Conservation (phyloP, 169 alveolate species). For the Perkinsus marinus region DNA sequence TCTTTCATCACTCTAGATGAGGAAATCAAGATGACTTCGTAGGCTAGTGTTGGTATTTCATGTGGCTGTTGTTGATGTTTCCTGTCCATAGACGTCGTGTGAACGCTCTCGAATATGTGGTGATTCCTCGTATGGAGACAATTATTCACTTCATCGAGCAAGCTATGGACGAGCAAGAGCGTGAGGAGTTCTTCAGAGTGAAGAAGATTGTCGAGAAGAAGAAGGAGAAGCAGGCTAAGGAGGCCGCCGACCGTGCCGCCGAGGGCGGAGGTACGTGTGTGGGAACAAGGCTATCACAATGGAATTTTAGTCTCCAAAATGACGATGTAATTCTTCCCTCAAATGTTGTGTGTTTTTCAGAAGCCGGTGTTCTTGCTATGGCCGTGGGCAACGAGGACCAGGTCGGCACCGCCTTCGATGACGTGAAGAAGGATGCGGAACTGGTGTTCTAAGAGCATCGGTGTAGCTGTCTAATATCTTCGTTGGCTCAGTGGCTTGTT, state of each 20-base stretch:
- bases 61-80: background rate
- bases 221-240: background rate
- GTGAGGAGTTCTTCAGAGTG: conserved; percentile 76
- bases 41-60: background rate
- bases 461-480: background rate
- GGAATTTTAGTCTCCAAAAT: too few relatives aligned
- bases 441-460: background rate
- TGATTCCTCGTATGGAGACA: conserved; percentile 66
- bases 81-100: conserved; percentile 73
- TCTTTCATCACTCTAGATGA: conserved; percentile 78
- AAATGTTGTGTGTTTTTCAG: too few relatives aligned
- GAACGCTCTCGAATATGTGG: conserved; percentile 77
- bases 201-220: conserved; percentile 17
- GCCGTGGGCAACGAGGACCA: background rate
- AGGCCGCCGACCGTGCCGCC: background rate
- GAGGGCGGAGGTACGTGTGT: background rate
- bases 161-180: conserved; percentile 78
- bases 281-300: too few relatives aligned
- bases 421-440: background rate
- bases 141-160: conserved; percentile 63
- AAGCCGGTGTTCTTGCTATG: background rate
- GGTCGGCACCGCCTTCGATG: background rate
- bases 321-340: too few relatives aligned
- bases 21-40: conserved; percentile 70
- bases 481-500: background rate